A percentile compares a stretch with the other conserved stretches of the same genome.
Conservation (phyloP, 176 grass and related monocot genomes). For the Sorghum bicolor region DNA sequence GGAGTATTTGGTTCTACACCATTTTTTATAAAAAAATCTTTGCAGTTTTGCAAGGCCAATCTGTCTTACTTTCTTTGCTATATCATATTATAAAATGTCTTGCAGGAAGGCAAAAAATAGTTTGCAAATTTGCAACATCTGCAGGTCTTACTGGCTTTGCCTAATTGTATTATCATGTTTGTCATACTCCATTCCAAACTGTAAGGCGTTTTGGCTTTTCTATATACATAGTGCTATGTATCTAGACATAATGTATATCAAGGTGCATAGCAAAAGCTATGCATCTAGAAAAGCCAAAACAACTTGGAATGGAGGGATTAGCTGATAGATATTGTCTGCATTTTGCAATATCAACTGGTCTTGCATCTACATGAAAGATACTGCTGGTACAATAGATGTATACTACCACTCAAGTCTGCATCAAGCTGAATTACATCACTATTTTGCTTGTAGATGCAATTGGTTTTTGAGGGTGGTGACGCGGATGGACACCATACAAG, state of each 20-base stretch:
- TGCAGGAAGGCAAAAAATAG: neutral
- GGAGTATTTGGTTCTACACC: neutral
- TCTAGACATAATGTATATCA: no score
- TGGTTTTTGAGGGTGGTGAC: conserved; percentile 5
- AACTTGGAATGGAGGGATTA: neutral
- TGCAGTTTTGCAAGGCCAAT: neutral
- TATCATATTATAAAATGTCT: neutral
- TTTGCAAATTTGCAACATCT: neutral
- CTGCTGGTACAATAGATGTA: neutral
- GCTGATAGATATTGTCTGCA: neutral
- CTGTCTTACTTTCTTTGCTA: neutral
- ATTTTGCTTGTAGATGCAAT: conserved; percentile 25
- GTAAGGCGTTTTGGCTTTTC: no score
- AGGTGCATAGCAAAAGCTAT: no score
- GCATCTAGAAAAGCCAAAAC: no score
- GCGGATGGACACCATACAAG: conserved; percentile 5
- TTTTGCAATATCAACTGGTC: neutral
- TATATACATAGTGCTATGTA: no score
- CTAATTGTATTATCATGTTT: neutral
- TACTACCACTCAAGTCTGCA: neutral
- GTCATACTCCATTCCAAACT: neutral
- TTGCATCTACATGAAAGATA: neutral
- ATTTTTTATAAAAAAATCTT: neutral
- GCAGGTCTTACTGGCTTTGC: neutral
- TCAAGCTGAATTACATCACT: neutral